Evolutionary conservation across 306 rosid genomes (phyloP), one percentile per base, ranked within the genome.

Genomic region (Dryas alaskensis): DNA sequence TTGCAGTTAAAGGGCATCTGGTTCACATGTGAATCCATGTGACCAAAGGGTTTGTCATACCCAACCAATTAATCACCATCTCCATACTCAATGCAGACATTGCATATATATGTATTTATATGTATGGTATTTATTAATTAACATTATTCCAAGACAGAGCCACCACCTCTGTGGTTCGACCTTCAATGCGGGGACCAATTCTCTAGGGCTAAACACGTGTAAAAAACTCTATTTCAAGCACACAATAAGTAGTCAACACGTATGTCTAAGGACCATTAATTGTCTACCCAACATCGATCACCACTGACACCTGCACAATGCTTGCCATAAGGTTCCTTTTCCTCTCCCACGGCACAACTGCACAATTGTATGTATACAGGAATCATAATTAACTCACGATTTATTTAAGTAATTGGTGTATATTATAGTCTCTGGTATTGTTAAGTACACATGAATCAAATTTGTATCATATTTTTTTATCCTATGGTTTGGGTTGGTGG

Each of bases 151-250:
- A 76, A 72, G 67, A 52, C 55, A 17, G 39, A 65, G 37, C 62
- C 75, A 60, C 55, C 61, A 53, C 67, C 44, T 70, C 68, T 9
- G 7, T 2, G 82, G 73, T 78, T 69, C 82, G 73, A 70, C 86
- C 88, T 84, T 81, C 81, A 72, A 81, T 81, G 85, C 66, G 42
- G 88, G 87, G 88, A 81, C 86, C 88, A 74, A 72, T 61, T 78
- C 55, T 69, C 60, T 0, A 73, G 59, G 65, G 58, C 5, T 52
- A 31, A 68, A 84, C 83, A 81, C 81, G 81, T 78, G 83, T 81
- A 40, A 52, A 11, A 60, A 58, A 63, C 8, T 17, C 55, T 11
- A 25, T 4, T n/a, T 22, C 4, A 43, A 25, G 44, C 39, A 44
- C 4, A 9, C 3, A 51, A 6, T 39, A 25, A n/a, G 57, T 68